Percentiles rank a stretch among this genome's conserved stretches.
Conservation (phyloP, 345 rosid genomes). For the Eucalyptus pauciflora region DNA sequence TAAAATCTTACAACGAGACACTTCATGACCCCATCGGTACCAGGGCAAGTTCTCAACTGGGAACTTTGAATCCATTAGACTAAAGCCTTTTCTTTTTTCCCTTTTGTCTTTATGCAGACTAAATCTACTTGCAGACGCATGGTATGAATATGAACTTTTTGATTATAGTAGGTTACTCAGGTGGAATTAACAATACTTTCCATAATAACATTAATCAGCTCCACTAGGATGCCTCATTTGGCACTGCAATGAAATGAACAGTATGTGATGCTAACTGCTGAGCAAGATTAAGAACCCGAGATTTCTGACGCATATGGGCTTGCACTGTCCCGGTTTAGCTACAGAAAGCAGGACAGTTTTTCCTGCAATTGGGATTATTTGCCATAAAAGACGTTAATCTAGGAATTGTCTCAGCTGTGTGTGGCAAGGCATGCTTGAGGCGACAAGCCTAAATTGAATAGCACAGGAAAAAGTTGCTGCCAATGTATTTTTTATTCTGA, state of each 20-base stretch:
- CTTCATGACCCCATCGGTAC: background rate
- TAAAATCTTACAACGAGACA: background rate
- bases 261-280: background rate
- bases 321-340: background rate
- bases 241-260: background rate
- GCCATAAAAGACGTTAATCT: background rate
- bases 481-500: background rate
- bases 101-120: background rate
- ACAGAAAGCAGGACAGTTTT: background rate
- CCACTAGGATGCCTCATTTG: background rate
- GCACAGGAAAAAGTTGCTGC: background rate
- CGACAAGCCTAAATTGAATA: background rate
- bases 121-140: background rate
- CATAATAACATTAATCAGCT: background rate
- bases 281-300: background rate
- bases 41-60: background rate
- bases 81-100: background rate
- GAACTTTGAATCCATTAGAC: background rate
- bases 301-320: background rate
- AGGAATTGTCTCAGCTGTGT: background rate
- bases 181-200: background rate
- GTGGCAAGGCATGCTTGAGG: background rate
- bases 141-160: background rate
- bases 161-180: background rate
- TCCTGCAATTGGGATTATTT: background rate